Evolutionary conservation across 169 alveolate genomes (phyloP).

Genomic region (Eimeria acervulina): DNA sequence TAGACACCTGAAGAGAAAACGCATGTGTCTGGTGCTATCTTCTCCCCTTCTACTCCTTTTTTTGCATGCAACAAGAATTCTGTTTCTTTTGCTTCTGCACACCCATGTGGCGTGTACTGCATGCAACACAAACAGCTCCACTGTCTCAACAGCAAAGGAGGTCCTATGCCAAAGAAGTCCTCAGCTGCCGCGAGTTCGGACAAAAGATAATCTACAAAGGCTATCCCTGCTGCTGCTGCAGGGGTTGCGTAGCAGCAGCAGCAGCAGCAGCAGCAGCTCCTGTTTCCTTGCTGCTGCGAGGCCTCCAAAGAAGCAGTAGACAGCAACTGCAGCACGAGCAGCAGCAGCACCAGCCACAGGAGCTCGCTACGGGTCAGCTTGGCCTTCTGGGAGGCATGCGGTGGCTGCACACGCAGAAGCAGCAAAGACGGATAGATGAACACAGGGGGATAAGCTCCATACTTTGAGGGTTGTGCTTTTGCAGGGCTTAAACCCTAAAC

Average conservation of each 20-base stretch:
- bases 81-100: background rate
- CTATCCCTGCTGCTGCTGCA: background rate
- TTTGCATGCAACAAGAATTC: background rate
- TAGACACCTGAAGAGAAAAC: background rate
- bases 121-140: background rate
- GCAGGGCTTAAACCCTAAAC: background rate
- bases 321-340: background rate
- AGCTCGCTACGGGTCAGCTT: background rate
- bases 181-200: background rate
- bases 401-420: slow-evolving; percentile 26
- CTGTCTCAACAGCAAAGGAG: background rate
- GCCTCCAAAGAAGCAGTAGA: background rate
- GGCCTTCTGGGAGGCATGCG: slow-evolving; percentile 40
- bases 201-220: background rate
- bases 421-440: background rate
- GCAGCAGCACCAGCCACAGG: background rate
- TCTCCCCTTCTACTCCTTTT: background rate
- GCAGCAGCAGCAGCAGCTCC: background rate
- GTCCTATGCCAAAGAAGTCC: background rate
- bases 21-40: background rate
- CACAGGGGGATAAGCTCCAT: too few species aligned
- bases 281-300: background rate
- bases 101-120: background rate
- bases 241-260: background rate
- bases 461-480: background rate